Base-by-base conservation (phyloP, 2,329 filamentous ascomycete species). In the Karstenula rhodostoma region DNA sequence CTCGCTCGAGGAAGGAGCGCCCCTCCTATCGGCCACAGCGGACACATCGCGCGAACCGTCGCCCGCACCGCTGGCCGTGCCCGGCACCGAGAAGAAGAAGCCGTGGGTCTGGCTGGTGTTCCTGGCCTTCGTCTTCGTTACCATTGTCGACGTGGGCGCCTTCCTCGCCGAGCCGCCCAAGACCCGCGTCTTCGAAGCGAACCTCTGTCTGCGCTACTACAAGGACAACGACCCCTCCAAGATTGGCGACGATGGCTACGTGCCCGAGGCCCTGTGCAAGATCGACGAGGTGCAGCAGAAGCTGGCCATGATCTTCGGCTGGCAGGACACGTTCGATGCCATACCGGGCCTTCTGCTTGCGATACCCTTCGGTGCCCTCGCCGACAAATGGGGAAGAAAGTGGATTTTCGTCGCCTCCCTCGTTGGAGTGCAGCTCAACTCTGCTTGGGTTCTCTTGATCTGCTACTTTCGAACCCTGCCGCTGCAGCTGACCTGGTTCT, bases 211-310 rank as follows among this genome's bases (percentile, higher is more conserved):
- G 22, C 74, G 78, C 35, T 81, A 82, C 67, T 85, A 80, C 62
- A 55, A 73, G 37, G 64, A 72, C 32, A 69, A 77, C 49, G 80
- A 84, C 58, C 76, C 80, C 19, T 77, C 73, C n/a, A 73, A 79
- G 60, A 81, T 84, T 63, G 73, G 70, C 1, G 59, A 67, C 9
- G 72, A 79, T 60, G 80, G 81, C 13, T 73, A 76, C 25, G 78
- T 85, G 17, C 72, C 77, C 1, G 83, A 85, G 73, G 72, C 76
- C n/a, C 65, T 81, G 63, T 85, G 83, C 69, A 85, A 85, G 72
- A 70, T 80, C n/a, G 77, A 80, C 33, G 75, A 75, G 44, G 77
- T 85, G 22, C 83, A 85, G 65, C 76, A 81, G 49, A 79, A 82
- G 67, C 64, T 85, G 65, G 82, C 83, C 0, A 80, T 80, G 56